Evolutionary conservation across 805 yeast genomes (phyloP).

Genomic region (Suhomyces xylopsoci): DNA sequence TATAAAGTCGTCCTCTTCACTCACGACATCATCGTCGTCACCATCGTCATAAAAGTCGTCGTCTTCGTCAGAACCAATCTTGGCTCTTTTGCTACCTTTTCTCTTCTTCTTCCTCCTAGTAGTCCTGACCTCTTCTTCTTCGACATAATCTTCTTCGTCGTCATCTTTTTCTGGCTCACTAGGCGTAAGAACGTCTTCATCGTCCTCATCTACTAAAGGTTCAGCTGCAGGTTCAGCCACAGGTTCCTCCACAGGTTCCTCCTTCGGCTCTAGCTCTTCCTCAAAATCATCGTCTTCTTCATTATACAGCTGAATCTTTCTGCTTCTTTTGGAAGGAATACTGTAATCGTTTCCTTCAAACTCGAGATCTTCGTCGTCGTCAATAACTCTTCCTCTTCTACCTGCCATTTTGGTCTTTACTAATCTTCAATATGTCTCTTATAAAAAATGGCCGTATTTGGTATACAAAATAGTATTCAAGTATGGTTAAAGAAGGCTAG

Average conservation of each 20-base stretch:
- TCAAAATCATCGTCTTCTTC: constrained; percentile 20
- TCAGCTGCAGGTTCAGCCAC: constrained; percentile 4
- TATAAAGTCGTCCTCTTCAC: constrained; percentile 21
- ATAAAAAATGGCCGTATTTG: not conserved
- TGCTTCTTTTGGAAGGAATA: constrained; percentile 14
- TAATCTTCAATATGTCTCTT: not conserved
- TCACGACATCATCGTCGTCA: constrained; percentile 12
- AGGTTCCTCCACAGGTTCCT: constrained; percentile 3
- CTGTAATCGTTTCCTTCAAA: constrained; percentile 12
- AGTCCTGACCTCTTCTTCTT: constrained; percentile 12
- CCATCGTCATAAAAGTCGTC: constrained; percentile 7
- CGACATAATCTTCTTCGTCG: constrained; percentile 13
- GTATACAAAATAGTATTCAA: not conserved
- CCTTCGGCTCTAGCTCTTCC: not conserved
- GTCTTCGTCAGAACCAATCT: constrained; percentile 14
- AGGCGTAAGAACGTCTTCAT: constrained; percentile 1
- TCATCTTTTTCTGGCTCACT: constrained; percentile 12
- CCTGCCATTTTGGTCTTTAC: constrained; percentile 5
- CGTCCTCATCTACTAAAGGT: constrained; percentile 2
- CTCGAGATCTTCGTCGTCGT: constrained; percentile 20
- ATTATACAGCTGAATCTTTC: constrained; percentile 10
- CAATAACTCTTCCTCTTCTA: constrained; percentile 10
- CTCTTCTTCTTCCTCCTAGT: constrained; percentile 9
- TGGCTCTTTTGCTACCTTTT: constrained; percentile 1
- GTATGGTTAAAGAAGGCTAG: not conserved